phyloP scores from a whole-genome alignment of 306 rosid species.

The Rubus idaeus region DNA sequence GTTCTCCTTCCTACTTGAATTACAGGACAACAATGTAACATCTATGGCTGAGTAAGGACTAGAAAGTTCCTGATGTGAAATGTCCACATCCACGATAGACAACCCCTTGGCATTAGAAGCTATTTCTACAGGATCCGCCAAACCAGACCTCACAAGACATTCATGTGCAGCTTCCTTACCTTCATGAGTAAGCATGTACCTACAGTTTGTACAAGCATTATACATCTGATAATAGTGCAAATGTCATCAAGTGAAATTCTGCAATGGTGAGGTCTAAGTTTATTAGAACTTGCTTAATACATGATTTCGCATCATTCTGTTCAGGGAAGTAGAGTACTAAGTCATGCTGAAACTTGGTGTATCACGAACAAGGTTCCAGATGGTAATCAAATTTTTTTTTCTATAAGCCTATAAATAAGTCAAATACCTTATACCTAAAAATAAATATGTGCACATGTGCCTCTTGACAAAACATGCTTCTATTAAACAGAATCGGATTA shows the following conservation, averaged over 20 bases:
- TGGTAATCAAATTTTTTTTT: neutral
- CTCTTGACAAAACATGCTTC: neutral
- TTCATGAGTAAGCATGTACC: slow-evolving; percentile 94
- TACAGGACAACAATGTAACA: slow-evolving; percentile 36
- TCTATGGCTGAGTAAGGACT: slow-evolving; percentile 41
- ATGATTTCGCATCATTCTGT: neutral
- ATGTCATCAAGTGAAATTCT: slow-evolving; percentile 3
- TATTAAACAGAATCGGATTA: neutral
- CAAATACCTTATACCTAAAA: neutral
- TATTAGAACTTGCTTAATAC: neutral
- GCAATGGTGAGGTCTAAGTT: neutral
- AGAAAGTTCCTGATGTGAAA: slow-evolving; percentile 34
- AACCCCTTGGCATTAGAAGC: slow-evolving; percentile 38
- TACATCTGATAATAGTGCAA: neutral
- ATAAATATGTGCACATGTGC: neutral
- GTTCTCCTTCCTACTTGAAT: slow-evolving; percentile 38
- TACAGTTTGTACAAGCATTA: slow-evolving; percentile 30
- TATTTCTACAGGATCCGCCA: slow-evolving; percentile 46
- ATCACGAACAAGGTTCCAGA: neutral
- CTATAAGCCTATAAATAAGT: neutral
- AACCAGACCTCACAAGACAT: slow-evolving; percentile 83
- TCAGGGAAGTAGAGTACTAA: neutral
- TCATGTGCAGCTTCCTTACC: slow-evolving; percentile 84
- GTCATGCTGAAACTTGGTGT: neutral
- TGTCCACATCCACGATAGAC: slow-evolving; percentile 31